phyloP scores from a whole-genome alignment of 1,284 basidiomycete species.

The Violaceomyces palustris region DNA sequence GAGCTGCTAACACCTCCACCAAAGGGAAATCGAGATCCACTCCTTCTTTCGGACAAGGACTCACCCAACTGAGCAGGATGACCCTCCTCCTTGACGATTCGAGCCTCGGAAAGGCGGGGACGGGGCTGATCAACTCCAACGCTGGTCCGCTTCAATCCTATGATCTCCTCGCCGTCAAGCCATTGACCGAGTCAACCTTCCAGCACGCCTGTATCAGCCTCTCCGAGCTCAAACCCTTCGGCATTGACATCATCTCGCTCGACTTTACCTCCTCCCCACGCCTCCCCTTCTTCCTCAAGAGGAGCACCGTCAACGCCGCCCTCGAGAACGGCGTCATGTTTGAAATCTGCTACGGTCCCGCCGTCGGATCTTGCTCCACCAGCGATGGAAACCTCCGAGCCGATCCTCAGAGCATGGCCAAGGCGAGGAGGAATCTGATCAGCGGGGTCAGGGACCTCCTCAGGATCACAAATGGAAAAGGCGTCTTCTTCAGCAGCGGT shows the following conservation, averaged over 20 bases:
- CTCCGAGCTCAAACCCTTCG: constrained; percentile 69
- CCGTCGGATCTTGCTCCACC: not conserved
- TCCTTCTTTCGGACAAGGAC: not conserved
- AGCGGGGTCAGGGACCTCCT: constrained; percentile 41
- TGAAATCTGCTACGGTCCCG: constrained; percentile 64
- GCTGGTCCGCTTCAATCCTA: constrained; percentile 57
- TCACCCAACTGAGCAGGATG: constrained; percentile 47
- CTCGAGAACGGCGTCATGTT: constrained; percentile 77
- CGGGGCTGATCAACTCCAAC: constrained; percentile 37
- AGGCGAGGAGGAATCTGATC: constrained; percentile 42
- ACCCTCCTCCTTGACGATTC: constrained; percentile 49
- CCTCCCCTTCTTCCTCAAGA: constrained; percentile 73
- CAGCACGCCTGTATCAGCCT: constrained; percentile 74
- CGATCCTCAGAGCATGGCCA: constrained; percentile 5
- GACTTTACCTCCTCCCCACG: constrained; percentile 69
- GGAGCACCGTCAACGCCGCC: constrained; percentile 73
- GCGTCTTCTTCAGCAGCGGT: constrained; percentile 42
- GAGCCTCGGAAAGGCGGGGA: constrained; percentile 34
- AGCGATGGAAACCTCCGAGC: not conserved
- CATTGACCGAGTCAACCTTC: constrained; percentile 67
- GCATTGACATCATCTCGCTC: constrained; percentile 74
- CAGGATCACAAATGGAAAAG: constrained; percentile 47
- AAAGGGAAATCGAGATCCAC: constrained; percentile 7
- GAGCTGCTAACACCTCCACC: not conserved
- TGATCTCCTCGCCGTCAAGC: constrained; percentile 70